Base-by-base conservation (phyloP, 1,284 basidiomycete genomes). In the Cryptococcus jaspeensis region DNA sequence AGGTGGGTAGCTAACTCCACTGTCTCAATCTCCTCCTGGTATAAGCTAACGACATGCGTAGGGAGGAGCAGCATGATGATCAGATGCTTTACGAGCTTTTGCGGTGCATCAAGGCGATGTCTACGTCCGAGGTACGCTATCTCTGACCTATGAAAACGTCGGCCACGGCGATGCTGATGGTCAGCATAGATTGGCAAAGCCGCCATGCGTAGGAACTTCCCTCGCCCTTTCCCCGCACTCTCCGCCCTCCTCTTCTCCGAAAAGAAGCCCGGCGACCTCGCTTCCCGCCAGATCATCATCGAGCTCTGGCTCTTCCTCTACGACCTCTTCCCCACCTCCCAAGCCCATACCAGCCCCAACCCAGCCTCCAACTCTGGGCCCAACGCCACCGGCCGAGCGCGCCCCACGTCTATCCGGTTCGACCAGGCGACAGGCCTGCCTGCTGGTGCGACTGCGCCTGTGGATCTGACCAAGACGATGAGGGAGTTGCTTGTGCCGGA, bases 41-140 rank as follows among this genome's bases (percentile, higher is more conserved):
- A 15, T 12, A 16, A n/a, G 23, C 50, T 59, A 52, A 52, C 25
- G 5, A 45, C 16, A 32, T 32, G 13, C 18, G 3, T 65, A 92
- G 93, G 61, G 95, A 98, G 75, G 95, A 99, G 73, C 94, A 97
- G 72, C 94, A 96, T 66, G 95, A 97, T 70, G 96, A 99, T 73
- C 87, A 94, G 73, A 82, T 96, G 47, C 81, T 99, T 8, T 88
- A 95, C 66, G 95, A 98, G 73, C 80, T 99, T 0, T 80, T 99
- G 28, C 86, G 93, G 3, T 97, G 93, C 77, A 85, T 99, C 77
- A 96, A 96, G 74, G 95, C 90, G 0, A 81, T 99, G 1, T 87
- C 88, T 0, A 94, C 93, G 0, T 95, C 94, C 1, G 86, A 87
- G 9, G 89, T 92, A 38, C 41, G 67, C 42, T 39, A 18, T 20